A percentile compares a stretch with the other conserved stretches of the same genome.
Conservation (phyloP, 2,329 filamentous ascomycete genomes). For the Arthrobotrys iridis region DNA sequence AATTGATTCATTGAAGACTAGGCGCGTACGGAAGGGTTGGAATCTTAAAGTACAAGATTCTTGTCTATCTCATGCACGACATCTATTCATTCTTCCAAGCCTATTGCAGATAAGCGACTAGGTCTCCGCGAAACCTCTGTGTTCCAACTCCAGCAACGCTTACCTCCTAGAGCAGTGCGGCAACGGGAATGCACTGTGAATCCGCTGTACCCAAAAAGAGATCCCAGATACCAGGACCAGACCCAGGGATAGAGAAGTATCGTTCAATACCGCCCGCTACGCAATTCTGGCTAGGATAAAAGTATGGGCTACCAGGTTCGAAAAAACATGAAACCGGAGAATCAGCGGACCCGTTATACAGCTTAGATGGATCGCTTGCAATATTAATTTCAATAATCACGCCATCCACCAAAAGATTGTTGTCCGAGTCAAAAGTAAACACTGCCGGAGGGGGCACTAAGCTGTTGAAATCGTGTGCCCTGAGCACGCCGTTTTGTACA, state of each 20-base stretch:
- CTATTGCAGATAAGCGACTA: too few relatives aligned
- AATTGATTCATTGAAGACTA: too few relatives aligned
- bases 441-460: neutral
- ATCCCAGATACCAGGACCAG: neutral
- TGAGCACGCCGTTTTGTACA: neutral
- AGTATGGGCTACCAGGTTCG: neutral
- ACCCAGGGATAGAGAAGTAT: neutral
- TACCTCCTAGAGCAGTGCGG: too few relatives aligned
- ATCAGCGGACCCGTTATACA: constrained; percentile 2
- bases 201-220: too few relatives aligned
- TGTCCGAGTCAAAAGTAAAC: constrained; percentile 1
- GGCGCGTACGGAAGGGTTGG: too few relatives aligned
- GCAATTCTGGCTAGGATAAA: neutral
- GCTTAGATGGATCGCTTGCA: neutral
- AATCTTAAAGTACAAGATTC: too few relatives aligned
- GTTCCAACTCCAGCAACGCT: too few relatives aligned
- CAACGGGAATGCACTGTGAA: too few relatives aligned
- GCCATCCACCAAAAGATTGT: neutral
- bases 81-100: too few relatives aligned
- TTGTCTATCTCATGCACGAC: too few relatives aligned
- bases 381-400: neutral
- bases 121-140: too few relatives aligned
- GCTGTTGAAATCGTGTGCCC: constrained; percentile 12
- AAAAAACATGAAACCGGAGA: neutral
- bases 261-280: neutral